Percentiles rank a stretch among this genome's conserved stretches.
Conservation (phyloP, 495 filamentous ascomycete species). For the Halenospora varia region DNA sequence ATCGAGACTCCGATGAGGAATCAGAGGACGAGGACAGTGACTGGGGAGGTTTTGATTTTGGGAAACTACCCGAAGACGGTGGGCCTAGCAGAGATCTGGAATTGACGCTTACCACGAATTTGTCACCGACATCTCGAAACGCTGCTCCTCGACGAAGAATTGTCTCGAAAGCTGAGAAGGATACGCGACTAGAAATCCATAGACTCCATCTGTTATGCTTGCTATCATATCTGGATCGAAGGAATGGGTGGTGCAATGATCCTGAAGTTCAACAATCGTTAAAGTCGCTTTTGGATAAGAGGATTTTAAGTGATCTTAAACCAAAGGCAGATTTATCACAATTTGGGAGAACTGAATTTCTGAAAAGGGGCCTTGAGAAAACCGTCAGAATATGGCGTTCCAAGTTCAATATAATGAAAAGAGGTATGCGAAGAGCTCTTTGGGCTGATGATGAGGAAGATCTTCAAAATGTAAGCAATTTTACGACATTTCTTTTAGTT, state of each 20-base stretch:
- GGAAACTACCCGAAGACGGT: slow-evolving; percentile 29
- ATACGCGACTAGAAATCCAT: slow-evolving; percentile 69
- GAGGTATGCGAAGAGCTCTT: slow-evolving; percentile 63
- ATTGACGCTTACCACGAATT: slow-evolving; percentile 23
- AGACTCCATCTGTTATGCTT: slow-evolving; percentile 84
- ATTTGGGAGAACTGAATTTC: slow-evolving; percentile 63
- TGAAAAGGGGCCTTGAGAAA: slow-evolving; percentile 73
- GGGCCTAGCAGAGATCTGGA: slow-evolving; percentile 18
- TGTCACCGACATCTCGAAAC: slow-evolving; percentile 23
- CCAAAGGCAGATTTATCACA: slow-evolving; percentile 61
- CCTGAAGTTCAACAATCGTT: slow-evolving; percentile 55
- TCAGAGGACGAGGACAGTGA: slow-evolving; percentile 58
- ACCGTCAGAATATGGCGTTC: slow-evolving; percentile 60
- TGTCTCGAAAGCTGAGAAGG: slow-evolving; percentile 67
- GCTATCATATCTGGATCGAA: slow-evolving; percentile 63
- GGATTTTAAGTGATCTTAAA: slow-evolving; percentile 57
- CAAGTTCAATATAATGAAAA: slow-evolving; percentile 64
- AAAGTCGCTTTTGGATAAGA: slow-evolving; percentile 54
- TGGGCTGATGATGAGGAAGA: slow-evolving; percentile 66
- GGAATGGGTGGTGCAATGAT: slow-evolving; percentile 91
- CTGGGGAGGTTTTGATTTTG: slow-evolving; percentile 63
- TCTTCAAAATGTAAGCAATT: slow-evolving; percentile 50
- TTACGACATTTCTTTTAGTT: background rate
- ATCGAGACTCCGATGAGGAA: slow-evolving; percentile 23
- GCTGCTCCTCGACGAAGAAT: slow-evolving; percentile 16